These are phyloP conservation scores for Nymphaea thermarum DNA, from an alignment of 164 flowering plant genomes.

Conservation along the genomic window DNA sequence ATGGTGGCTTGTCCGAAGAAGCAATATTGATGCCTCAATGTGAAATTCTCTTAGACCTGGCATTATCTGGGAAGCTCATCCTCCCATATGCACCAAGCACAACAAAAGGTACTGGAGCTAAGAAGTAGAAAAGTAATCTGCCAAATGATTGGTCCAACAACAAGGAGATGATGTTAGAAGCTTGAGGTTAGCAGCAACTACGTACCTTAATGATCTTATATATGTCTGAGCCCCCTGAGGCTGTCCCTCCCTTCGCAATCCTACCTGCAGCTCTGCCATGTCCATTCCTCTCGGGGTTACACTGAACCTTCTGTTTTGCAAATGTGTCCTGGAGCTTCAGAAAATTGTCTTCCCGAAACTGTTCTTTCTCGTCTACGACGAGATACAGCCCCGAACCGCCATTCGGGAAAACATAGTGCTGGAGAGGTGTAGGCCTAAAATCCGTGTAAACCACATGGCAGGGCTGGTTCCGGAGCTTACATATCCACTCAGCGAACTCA, in stretches of 20 bases:
- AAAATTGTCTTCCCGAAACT: slow-evolving; percentile 85
- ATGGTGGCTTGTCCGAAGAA: too few relatives aligned
- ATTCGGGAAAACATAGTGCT: slow-evolving; percentile 91
- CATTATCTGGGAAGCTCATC: too few relatives aligned
- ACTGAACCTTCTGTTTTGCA: slow-evolving; percentile 35
- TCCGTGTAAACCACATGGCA: slow-evolving; percentile 99
- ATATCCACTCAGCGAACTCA: slow-evolving; percentile 98
- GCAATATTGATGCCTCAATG: too few relatives aligned
- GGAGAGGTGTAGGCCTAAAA: slow-evolving; percentile 92
- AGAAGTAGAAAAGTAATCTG: too few relatives aligned
- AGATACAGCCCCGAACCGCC: slow-evolving; percentile 87
- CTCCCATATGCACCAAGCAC: too few relatives aligned
- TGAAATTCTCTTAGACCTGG: too few relatives aligned
- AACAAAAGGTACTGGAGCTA: too few relatives aligned
- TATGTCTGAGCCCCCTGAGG: slow-evolving; percentile 80
- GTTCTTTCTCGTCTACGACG: slow-evolving; percentile 93
- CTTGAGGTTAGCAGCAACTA: neutral
- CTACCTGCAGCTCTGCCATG: slow-evolving; percentile 54
- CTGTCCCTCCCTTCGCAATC: slow-evolving; percentile 61
- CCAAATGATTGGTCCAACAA: too few relatives aligned
- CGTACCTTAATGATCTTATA: slow-evolving; percentile 94
- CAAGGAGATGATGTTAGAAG: too few relatives aligned
- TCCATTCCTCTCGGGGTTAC: slow-evolving; percentile 30
- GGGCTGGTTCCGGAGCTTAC: slow-evolving; percentile 87
- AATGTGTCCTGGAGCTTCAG: slow-evolving; percentile 80